phyloP scores from a whole-genome alignment of 2,329 filamentous ascomycete genomes.

The Cryphonectria radicalis region DNA sequence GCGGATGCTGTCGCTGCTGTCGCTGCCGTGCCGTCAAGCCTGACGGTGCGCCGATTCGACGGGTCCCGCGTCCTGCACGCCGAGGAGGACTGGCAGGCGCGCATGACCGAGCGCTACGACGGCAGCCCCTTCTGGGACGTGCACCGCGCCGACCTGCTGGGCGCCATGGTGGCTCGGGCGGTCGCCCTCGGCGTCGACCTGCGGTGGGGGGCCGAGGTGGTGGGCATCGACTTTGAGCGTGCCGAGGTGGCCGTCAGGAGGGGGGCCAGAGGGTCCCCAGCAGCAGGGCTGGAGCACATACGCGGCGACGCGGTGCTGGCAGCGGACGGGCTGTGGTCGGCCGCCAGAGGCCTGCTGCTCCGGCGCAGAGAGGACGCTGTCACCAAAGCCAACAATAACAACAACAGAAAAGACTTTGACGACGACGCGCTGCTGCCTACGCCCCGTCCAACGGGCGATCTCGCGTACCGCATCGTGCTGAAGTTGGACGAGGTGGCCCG shows the following conservation, averaged over 20 bases:
- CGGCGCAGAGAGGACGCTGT: constrained; percentile 41
- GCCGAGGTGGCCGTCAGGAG: constrained; percentile 4
- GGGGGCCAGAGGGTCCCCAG: no score
- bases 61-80: no score
- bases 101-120: constrained; percentile 2
- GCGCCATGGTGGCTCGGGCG: constrained; percentile 19
- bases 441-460: neutral
- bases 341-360: neutral
- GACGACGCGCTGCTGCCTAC: neutral
- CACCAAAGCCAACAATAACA: no score
- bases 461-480: neutral
- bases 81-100: no score
- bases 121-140: constrained; percentile 27
- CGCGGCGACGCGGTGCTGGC: neutral
- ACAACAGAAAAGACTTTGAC: constrained; percentile 18
- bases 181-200: constrained; percentile 23
- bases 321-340: neutral
- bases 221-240: constrained; percentile 18
- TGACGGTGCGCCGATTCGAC: no score
- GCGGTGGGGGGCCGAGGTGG: constrained; percentile 15
- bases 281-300: neutral
- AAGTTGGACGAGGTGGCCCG: constrained; percentile 38
- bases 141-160: constrained; percentile 26
- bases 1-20: no score
- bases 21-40: no score